Conservation (phyloP, 495 filamentous ascomycete genomes). For the Xylaria nigripes region DNA sequence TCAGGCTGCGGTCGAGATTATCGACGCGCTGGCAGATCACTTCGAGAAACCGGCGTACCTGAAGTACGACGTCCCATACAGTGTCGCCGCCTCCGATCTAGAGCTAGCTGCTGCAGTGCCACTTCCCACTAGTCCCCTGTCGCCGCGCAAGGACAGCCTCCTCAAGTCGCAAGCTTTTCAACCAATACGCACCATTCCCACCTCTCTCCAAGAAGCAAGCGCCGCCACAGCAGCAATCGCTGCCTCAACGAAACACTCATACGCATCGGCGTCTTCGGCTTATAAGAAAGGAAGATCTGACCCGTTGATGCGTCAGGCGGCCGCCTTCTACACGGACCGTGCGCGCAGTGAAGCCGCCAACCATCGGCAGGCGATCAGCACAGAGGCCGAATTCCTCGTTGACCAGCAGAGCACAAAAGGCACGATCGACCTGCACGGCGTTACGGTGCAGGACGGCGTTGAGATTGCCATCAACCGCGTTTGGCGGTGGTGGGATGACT, state of each 20-base stretch:
- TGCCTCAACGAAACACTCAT: slow-evolving; percentile 13
- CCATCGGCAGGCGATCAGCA: slow-evolving; percentile 16
- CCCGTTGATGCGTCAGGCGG: slow-evolving; percentile 32
- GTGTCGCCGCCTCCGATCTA: slow-evolving; percentile 13
- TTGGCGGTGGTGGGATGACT: slow-evolving; percentile 68
- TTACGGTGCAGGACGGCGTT: slow-evolving; percentile 68
- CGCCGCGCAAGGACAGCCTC: slow-evolving; percentile 1
- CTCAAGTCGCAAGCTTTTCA: not conserved
- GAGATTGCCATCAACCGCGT: slow-evolving; percentile 63
- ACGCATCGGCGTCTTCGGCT: slow-evolving; percentile 24
- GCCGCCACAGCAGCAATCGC: slow-evolving; percentile 6
- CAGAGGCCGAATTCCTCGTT: slow-evolving; percentile 52
- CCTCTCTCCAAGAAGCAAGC: slow-evolving; percentile 6
- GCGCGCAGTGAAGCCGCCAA: slow-evolving; percentile 20
- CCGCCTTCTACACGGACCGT: slow-evolving; percentile 30
- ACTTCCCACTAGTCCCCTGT: not conserved
- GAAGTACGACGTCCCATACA: slow-evolving; percentile 22
- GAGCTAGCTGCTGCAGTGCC: slow-evolving; percentile 3
- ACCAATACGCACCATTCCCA: not conserved
- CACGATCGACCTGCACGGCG: slow-evolving; percentile 74
- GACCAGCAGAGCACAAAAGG: slow-evolving; percentile 47
- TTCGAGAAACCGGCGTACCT: slow-evolving; percentile 22
- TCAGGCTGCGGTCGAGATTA: slow-evolving; percentile 14
- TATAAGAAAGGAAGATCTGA: slow-evolving; percentile 28
- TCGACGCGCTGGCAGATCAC: slow-evolving; percentile 16